Percentiles rank a stretch among this genome's conserved stretches.
Evolutionary conservation across 1,284 basidiomycete species (phyloP).

Genomic region (Ganoderma resinaceum): DNA sequence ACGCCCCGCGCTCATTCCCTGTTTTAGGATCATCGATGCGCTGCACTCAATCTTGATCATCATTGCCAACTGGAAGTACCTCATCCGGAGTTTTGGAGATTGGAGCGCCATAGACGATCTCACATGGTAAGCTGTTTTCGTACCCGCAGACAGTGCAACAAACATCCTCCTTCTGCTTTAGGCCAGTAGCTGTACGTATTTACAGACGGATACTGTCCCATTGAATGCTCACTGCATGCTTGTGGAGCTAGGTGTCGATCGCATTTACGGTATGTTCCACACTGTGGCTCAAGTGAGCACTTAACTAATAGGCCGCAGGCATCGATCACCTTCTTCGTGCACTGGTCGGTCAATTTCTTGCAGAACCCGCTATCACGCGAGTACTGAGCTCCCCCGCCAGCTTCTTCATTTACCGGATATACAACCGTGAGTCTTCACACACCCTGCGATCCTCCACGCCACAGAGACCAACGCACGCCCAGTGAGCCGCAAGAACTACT

Average conservation of each 20-base stretch:
- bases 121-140: conserved; percentile 18
- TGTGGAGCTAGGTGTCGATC: conserved; percentile 22
- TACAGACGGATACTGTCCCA: no score
- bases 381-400: conserved; percentile 9
- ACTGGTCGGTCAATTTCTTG: conserved; percentile 25
- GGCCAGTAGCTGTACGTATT: conserved; percentile 27
- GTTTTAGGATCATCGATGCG: conserved; percentile 23
- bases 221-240: neutral
- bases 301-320: conserved; percentile 13
- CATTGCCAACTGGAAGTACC: conserved; percentile 29
- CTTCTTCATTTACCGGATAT: conserved; percentile 31
- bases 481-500: conserved; percentile 50
- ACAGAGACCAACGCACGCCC: neutral
- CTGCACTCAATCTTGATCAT: conserved; percentile 26
- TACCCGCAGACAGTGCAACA: conserved; percentile 22
- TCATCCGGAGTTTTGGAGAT: conserved; percentile 26
- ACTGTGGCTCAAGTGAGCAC: conserved; percentile 15
- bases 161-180: conserved; percentile 15
- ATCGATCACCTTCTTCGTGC: conserved; percentile 28
- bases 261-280: conserved; percentile 24
- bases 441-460: neutral
- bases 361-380: neutral
- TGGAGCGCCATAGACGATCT: conserved; percentile 25
- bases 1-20: neutral
- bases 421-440: conserved; percentile 24